Percentiles rank a stretch among this genome's conserved stretches.
phyloP scores from a whole-genome alignment of 805 yeast genomes.

The Suhomyces pyralidae region DNA sequence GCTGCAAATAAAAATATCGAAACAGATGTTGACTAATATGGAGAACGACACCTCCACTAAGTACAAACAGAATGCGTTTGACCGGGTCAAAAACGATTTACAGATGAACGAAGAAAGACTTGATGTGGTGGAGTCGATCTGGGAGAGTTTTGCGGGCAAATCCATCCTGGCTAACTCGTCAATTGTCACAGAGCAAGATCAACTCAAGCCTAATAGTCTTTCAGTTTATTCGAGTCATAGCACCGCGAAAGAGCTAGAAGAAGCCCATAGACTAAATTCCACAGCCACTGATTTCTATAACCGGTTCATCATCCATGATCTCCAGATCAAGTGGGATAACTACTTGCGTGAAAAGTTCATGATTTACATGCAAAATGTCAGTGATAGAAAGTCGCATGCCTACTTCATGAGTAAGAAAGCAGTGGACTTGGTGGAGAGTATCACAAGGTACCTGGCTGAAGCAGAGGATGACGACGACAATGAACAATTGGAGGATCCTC shows the following conservation, averaged over 20 bases:
- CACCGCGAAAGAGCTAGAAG: slow-evolving; percentile 23
- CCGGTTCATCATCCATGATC: slow-evolving; percentile 67
- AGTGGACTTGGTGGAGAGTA: slow-evolving; percentile 45
- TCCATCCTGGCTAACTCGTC: slow-evolving; percentile 6
- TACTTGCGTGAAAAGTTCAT: slow-evolving; percentile 59
- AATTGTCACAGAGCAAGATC: slow-evolving; percentile 3
- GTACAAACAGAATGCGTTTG: slow-evolving; percentile 9
- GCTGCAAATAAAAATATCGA: slow-evolving; percentile 12
- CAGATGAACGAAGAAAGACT: slow-evolving; percentile 19
- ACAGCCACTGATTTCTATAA: slow-evolving; percentile 50
- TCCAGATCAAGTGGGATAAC: slow-evolving; percentile 79
- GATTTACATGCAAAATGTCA: slow-evolving; percentile 49
- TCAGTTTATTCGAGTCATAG: slow-evolving; percentile 31
- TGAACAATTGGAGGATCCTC: slow-evolving; percentile 16
- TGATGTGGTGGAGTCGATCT: slow-evolving; percentile 23
- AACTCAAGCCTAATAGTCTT: slow-evolving; percentile 13
- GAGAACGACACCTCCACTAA: background rate
- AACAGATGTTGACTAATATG: background rate
- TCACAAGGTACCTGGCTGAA: slow-evolving; percentile 19
- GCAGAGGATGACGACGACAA: slow-evolving; percentile 12
- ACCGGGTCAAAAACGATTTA: slow-evolving; percentile 19
- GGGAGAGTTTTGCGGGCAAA: slow-evolving; percentile 14
- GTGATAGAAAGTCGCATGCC: slow-evolving; percentile 40
- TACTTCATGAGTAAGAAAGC: slow-evolving; percentile 51
- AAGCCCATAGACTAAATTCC: slow-evolving; percentile 19